Evolutionary conservation across 1,284 basidiomycete genomes (phyloP).

Genomic region (Boletellus deceptivus): DNA sequence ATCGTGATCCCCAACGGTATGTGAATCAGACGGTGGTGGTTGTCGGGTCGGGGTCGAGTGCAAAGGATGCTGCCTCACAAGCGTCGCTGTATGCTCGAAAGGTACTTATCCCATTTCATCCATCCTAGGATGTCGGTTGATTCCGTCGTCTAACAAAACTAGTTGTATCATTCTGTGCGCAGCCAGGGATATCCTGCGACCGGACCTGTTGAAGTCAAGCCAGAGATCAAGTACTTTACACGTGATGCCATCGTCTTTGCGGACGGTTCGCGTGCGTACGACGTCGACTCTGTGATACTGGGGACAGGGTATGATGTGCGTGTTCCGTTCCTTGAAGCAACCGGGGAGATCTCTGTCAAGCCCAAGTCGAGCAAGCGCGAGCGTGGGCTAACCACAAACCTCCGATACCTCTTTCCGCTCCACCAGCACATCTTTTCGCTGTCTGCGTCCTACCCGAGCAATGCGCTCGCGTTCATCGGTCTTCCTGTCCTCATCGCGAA

Average conservation of each 20-base stretch:
- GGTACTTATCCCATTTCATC: slow-evolving; percentile 27
- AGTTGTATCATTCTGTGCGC: slow-evolving; percentile 48
- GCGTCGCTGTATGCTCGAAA: slow-evolving; percentile 39
- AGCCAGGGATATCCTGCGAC: slow-evolving; percentile 24
- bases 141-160: not conserved
- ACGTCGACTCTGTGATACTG: slow-evolving; percentile 49
- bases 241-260: slow-evolving; percentile 42
- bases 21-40: slow-evolving; percentile 45
- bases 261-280: slow-evolving; percentile 40
- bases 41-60: slow-evolving; percentile 53
- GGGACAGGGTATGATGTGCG: slow-evolving; percentile 55
- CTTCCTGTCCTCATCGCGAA: slow-evolving; percentile 45
- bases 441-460: slow-evolving; percentile 43
- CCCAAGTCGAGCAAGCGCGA: slow-evolving; percentile 26
- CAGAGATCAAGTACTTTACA: slow-evolving; percentile 50
- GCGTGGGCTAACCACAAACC: slow-evolving; percentile 43
- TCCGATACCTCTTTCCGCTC: slow-evolving; percentile 54
- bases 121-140: not conserved
- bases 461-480: slow-evolving; percentile 54
- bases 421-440: slow-evolving; percentile 54
- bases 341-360: slow-evolving; percentile 32
- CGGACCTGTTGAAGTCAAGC: slow-evolving; percentile 36
- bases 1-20: slow-evolving; percentile 47
- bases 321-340: slow-evolving; percentile 49
- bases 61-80: slow-evolving; percentile 46